Base-by-base conservation (phyloP, 2,329 filamentous ascomycete genomes). In the Trichophyton simii region DNA sequence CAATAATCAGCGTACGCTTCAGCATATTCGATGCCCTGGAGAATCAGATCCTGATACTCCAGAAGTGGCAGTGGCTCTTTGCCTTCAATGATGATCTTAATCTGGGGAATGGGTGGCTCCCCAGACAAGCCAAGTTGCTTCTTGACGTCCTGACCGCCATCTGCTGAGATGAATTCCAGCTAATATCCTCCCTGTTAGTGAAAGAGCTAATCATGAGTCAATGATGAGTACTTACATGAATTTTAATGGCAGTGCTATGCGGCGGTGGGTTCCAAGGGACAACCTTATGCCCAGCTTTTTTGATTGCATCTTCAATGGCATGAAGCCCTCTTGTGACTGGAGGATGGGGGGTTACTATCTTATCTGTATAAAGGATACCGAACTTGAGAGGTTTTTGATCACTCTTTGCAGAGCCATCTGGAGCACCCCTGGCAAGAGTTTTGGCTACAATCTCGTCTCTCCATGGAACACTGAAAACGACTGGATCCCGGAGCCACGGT, bases 401-500 rank as follows among this genome's bases (percentile, higher is more conserved):
- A 0, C 67, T 31, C 41, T 58, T 66, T 1, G 66, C 67, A 1
- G 72, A 71, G 2, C 68, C 68, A 13, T 73, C 67, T 20, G 79
- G 75, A 1, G 78, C 69, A 9, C 77, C 71, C 1, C 72, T 75
- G 70, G 13, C 71, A 67, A 64, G 66, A 0, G 72, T 71, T 46
- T 70, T 65, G 20, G 70, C 60, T 46, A 72, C 75, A 34, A 74
- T 57, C 2, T 81, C 76, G 25, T 79, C 72, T 1, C 85, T 79
- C 81, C 85, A 89, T 0, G 86, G 86, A 0, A 89, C 75, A 20
- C 87, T 83, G 46, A 83, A 72, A 0, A 86, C 83, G 0, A 84
- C 73, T 0, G 87, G 86, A 69, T 89, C 87, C 64, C 82, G 73
- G 1, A 83, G 71, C 87, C 87, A 89, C 0, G 87, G 87, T 60